These are phyloP conservation scores for Rubia peregrina DNA, from an alignment of 305 asterid species.

Conservation along the genomic window DNA sequence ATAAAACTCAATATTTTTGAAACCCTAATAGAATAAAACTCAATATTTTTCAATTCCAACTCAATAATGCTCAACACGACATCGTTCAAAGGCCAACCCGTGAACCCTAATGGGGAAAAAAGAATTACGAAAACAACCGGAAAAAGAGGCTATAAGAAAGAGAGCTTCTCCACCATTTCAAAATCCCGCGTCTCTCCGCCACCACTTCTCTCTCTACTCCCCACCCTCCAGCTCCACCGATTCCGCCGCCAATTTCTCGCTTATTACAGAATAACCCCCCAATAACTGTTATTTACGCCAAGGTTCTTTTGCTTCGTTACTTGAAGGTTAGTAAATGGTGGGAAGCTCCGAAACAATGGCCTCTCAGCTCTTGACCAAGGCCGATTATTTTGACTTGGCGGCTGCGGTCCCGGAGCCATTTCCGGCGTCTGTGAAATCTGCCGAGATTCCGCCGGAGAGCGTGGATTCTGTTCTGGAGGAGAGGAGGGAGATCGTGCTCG, in stretches of 20 bases:
- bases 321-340: slow-evolving; percentile 1
- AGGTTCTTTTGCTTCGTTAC: not conserved
- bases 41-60: not conserved
- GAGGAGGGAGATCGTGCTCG: slow-evolving; percentile 64
- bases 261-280: not conserved
- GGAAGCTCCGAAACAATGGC: slow-evolving; percentile 18
- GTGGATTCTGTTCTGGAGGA: slow-evolving; percentile 31
- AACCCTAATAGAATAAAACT: too few species aligned
- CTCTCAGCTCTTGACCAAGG: slow-evolving; percentile 1
- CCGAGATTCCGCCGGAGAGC: slow-evolving; percentile 10
- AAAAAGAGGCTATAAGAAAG: not conserved
- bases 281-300: not conserved
- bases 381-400: slow-evolving; percentile 18
- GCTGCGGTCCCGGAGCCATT: slow-evolving; percentile 29
- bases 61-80: slow-evolving; percentile 1
- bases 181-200: not conserved
- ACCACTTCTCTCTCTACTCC: not conserved
- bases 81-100: not conserved
- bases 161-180: not conserved
- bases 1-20: too few species aligned
- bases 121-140: too few species aligned
- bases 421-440: slow-evolving; percentile 22
- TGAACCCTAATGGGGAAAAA: not conserved
- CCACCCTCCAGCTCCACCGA: not conserved
- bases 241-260: slow-evolving; percentile 3